Evolutionary conservation across 345 rosid genomes (phyloP), one percentile per base, ranked within the genome.

Genomic region (Euphorbia peplus): DNA sequence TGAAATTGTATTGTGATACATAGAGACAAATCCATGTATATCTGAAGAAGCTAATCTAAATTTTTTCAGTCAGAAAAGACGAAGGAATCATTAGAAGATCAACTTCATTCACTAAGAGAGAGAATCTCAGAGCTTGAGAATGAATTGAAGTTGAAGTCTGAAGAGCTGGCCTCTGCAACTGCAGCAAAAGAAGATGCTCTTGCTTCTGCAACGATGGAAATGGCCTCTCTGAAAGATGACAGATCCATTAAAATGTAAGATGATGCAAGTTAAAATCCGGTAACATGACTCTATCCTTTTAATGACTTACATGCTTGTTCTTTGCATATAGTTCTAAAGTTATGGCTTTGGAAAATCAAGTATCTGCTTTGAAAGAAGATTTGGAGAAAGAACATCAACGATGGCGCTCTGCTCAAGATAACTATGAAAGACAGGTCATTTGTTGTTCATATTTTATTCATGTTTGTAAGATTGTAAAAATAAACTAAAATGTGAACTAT

Each of bases 391-490:
- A 85, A 74, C 95, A 89, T 76, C 90, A 83, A 70, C 80, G 86
- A 68, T 85, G 97, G 91, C 87, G 86, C 56, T 62, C 81, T 76
- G 89, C 96, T 68, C 95, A 91, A 76, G 80, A 87, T 58, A 95
- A 95, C 74, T 95, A 95, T 67, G 99, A 95, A 85, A 82, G 96
- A 84, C 99, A 95, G 97, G 99, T 95, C 52, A 57, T 64, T 69
- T 67, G 65, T 57, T 12, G 6, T 67, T 61, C 21, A 25, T 19
- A n/a, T 25, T 51, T 61, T 22, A 14, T 26, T 10, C 3, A n/a
- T 63, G 2, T 42, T 42, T 25, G 4, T 51, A 50, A 39, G 21
- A 19, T 37, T 61, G 42, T 39, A 2, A 6, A 39, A 9, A 28
- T 21, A 15, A 18, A 50, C 16, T 10, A 58, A 55, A 24, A 58